Conservation (phyloP, 768 basidiomycete species). For the Leccinum olivaceopallidum region DNA sequence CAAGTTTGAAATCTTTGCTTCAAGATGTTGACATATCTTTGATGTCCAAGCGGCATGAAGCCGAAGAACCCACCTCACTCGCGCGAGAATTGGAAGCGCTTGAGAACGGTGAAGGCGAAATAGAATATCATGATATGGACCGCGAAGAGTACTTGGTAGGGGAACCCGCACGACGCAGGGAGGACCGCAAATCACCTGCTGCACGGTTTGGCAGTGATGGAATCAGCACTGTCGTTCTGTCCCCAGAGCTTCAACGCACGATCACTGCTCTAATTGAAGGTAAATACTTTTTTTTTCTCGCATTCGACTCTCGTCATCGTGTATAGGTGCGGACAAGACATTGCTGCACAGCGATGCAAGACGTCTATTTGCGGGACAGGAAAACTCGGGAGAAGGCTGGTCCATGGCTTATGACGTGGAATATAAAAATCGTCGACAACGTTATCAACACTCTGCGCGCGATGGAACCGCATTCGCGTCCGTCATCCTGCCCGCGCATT, state of each 20-base stretch:
- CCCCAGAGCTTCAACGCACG: conserved; percentile 66
- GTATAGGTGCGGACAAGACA: conserved; percentile 60
- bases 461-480: conserved; percentile 87
- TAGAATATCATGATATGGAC: conserved; percentile 33
- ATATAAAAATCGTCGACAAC: conserved; percentile 63
- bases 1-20: conserved; percentile 60
- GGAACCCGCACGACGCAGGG: conserved; percentile 28
- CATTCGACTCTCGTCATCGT: conserved; percentile 12
- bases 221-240: conserved; percentile 71
- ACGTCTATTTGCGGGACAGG: conserved; percentile 57
- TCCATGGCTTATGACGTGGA: conserved; percentile 51
- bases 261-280: conserved; percentile 70
- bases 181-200: conserved; percentile 72
- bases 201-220: conserved; percentile 76
- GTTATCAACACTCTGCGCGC: conserved; percentile 56
- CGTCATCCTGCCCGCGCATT: conserved; percentile 84
- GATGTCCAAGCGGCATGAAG: conserved; percentile 33
- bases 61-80: conserved; percentile 22
- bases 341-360: conserved; percentile 69
- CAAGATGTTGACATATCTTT: conserved; percentile 70
- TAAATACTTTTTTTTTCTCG: conserved; percentile 31
- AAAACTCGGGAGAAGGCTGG: conserved; percentile 45
- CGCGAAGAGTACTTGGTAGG: conserved; percentile 34
- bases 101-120: conserved; percentile 36
- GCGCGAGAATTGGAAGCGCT: conserved; percentile 59